These are phyloP conservation scores for Apiospora pterosperma DNA, from an alignment of 2,329 filamentous ascomycete genomes.

Conservation along the genomic window DNA sequence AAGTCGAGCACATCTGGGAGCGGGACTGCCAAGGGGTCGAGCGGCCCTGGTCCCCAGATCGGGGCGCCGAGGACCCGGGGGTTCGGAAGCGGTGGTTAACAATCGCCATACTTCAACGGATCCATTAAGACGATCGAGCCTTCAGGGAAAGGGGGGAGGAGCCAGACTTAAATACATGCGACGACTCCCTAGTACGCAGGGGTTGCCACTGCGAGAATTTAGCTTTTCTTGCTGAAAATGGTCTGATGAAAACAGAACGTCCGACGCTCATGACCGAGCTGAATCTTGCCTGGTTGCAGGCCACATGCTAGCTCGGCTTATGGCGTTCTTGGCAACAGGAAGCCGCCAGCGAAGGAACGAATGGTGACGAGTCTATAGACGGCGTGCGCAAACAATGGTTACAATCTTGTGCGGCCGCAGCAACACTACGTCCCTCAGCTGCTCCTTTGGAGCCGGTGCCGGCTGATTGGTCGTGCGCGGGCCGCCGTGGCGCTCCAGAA, in stretches of 20 bases:
- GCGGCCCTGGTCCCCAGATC: conserved; percentile 58
- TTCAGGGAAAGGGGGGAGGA: background rate
- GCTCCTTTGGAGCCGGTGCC: background rate
- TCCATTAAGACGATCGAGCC: background rate
- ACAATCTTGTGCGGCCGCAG: background rate
- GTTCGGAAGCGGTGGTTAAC: conserved; percentile 70
- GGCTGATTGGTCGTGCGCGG: background rate
- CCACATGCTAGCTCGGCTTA: background rate
- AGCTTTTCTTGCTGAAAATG: background rate
- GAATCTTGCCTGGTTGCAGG: background rate
- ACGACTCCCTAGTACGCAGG: background rate
- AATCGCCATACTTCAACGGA: conserved; percentile 49
- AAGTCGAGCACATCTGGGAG: conserved; percentile 65
- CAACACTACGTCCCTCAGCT: background rate
- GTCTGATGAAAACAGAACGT: background rate
- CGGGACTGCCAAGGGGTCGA: conserved; percentile 62
- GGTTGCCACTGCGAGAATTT: background rate
- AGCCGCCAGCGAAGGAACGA: background rate
- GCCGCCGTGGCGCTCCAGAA: background rate
- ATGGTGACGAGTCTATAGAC: background rate
- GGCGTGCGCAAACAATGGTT: background rate
- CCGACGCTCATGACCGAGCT: background rate
- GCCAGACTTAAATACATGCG: background rate
- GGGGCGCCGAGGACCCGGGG: conserved; percentile 58
- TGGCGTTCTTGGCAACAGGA: background rate